Base-by-base conservation (phyloP, 257 asterid species). In the Ballota nigra region DNA sequence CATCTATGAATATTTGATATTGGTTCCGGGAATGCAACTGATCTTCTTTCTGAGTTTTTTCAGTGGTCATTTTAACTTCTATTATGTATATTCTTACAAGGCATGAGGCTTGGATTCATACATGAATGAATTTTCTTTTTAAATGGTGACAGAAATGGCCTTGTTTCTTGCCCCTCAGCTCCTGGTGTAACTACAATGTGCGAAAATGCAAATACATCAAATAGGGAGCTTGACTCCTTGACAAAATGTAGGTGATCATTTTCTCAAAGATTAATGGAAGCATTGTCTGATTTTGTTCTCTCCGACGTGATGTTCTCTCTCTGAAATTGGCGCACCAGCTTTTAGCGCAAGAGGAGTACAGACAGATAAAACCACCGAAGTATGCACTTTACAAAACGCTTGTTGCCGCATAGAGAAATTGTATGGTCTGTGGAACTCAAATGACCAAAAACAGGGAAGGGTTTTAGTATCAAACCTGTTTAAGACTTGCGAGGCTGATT, bases 391-490 rank as follows among this genome's bases (percentile, higher is more conserved):
- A 28, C 66, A 49, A 58, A 76, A 72, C 47, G 31, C 79, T 63
- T 66, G 60, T 66, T 34, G 57, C 56, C 63, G 81, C 76, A 82
- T 85, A 24, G 63, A 83, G 56, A 87, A 85, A 76, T 82, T 89
- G 86, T 69, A 85, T 75, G 85, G 68, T 79, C 59, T 89, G 77
- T 93, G 98, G 98, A 79, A 81, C 70, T 76, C 85, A 53, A 71
- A 81, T 77, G 88, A 81, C 55, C 85, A 74, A 77, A 80, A 81
- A 28, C 74, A 72, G 55, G 94, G 92, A 74, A 83, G 83, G 72
- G 65, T 51, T 74, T 83, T 91, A 68, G 90, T 83, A 68, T 74
- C 82, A 5, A 86, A 87, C 81, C 81, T 93, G 75, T 79, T 81
- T 52, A 77, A 69, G 36, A 73, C 78, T 56, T 91, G 96, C 75